Evolutionary conservation across 2,329 filamentous ascomycete genomes (phyloP).

Genomic region (Paraphaeosphaeria sporulosa): DNA sequence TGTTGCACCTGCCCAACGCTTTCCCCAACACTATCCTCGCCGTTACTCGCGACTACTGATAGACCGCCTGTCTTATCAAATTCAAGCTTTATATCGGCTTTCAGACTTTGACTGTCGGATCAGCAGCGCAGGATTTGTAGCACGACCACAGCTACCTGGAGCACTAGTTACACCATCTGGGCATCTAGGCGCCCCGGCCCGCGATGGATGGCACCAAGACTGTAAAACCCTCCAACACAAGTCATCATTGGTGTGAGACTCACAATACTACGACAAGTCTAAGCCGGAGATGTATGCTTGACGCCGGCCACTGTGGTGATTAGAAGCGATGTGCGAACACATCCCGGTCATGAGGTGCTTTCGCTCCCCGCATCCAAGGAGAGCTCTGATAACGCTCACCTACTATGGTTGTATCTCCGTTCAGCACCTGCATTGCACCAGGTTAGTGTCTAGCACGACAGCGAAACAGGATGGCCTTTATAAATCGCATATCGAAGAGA

Average conservation of each 20-base stretch:
- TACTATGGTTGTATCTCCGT: neutral
- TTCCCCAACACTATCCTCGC: too few relatives aligned
- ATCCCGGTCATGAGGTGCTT: slow-evolving; percentile 6
- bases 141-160: too few relatives aligned
- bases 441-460: neutral
- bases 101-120: too few relatives aligned
- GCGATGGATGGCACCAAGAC: neutral
- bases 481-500: neutral
- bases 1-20: too few relatives aligned
- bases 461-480: neutral
- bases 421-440: neutral
- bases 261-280: neutral
- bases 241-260: neutral
- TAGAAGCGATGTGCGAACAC: neutral
- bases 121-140: too few relatives aligned
- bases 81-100: too few relatives aligned
- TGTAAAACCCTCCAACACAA: neutral
- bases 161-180: too few relatives aligned
- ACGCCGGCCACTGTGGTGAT: neutral
- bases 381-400: neutral
- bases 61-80: too few relatives aligned
- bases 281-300: neutral
- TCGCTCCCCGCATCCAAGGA: neutral
- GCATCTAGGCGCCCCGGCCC: neutral
- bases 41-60: too few relatives aligned